A percentile compares a stretch with the other conserved stretches of the same genome.
These are phyloP conservation scores for Candolleomyces eurysporus DNA, from an alignment of 768 basidiomycete species.

Conservation along the genomic window DNA sequence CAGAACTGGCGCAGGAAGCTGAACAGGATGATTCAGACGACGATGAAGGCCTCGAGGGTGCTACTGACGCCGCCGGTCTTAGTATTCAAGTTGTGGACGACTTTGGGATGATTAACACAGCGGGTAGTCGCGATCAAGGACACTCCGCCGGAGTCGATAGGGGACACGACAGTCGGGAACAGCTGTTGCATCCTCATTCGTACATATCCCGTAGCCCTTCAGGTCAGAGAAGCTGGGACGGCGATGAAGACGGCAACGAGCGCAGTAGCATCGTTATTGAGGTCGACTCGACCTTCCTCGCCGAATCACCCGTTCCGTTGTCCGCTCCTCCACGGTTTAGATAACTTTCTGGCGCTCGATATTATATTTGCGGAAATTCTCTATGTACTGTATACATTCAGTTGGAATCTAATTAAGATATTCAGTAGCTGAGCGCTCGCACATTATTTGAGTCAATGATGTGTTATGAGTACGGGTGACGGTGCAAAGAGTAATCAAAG, in stretches of 20 bases:
- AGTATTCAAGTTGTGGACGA: slow-evolving; percentile 1
- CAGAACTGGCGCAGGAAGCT: slow-evolving; percentile 6
- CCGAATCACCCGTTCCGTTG: neutral
- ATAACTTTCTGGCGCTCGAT: neutral
- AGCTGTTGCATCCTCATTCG: neutral
- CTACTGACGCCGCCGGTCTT: neutral
- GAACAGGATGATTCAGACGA: slow-evolving; percentile 19
- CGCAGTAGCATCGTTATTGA: slow-evolving; percentile 2
- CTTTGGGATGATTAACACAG: neutral
- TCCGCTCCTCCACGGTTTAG: neutral
- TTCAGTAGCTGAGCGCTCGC: no score
- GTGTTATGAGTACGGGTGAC: no score
- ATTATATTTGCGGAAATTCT: neutral
- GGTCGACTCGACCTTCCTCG: neutral
- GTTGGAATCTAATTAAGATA: no score
- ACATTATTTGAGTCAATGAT: no score
- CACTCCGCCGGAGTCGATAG: neutral
- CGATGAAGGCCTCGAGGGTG: slow-evolving; percentile 11
- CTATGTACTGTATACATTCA: neutral
- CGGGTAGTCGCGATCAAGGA: neutral
- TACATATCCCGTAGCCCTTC: neutral
- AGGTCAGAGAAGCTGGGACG: neutral
- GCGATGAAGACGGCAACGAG: neutral
- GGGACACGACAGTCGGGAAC: neutral
- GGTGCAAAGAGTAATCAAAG: no score